phyloP scores from a whole-genome alignment of 768 basidiomycete species.

The Mrakia gelida region DNA sequence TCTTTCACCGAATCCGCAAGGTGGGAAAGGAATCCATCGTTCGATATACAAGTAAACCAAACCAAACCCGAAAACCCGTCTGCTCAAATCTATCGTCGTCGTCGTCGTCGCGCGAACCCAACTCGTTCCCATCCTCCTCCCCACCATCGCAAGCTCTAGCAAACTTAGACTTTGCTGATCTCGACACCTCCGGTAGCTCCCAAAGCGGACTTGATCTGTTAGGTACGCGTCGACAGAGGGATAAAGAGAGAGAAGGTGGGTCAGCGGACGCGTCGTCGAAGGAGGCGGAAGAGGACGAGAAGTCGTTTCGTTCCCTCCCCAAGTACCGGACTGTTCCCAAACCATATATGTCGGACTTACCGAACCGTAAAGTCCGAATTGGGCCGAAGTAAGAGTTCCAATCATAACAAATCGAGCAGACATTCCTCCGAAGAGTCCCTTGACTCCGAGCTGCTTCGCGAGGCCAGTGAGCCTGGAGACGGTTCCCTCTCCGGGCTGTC shows the following conservation, averaged over 20 bases:
- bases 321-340: too few species aligned
- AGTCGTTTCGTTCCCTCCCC: too few species aligned
- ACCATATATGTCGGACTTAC: background rate
- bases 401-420: conserved; percentile 47
- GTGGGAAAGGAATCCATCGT: too few species aligned
- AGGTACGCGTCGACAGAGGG: background rate
- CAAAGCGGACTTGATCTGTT: conserved; percentile 45
- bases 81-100: too few species aligned
- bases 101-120: too few species aligned
- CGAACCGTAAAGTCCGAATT: conserved; percentile 46
- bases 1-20: too few species aligned
- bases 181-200: conserved; percentile 44
- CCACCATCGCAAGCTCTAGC: too few species aligned
- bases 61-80: too few species aligned
- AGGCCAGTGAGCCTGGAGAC: conserved; percentile 44
- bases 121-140: too few species aligned
- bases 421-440: conserved; percentile 49
- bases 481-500: conserved; percentile 47
- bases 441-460: conserved; percentile 46
- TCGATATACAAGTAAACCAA: too few species aligned
- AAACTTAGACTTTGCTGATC: conserved; percentile 30
- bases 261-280: background rate
- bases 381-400: conserved; percentile 48
- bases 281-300: background rate
- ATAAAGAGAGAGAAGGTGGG: too few species aligned